Conservation (phyloP, 257 asterid species). For the Rubia yunnanensis region DNA sequence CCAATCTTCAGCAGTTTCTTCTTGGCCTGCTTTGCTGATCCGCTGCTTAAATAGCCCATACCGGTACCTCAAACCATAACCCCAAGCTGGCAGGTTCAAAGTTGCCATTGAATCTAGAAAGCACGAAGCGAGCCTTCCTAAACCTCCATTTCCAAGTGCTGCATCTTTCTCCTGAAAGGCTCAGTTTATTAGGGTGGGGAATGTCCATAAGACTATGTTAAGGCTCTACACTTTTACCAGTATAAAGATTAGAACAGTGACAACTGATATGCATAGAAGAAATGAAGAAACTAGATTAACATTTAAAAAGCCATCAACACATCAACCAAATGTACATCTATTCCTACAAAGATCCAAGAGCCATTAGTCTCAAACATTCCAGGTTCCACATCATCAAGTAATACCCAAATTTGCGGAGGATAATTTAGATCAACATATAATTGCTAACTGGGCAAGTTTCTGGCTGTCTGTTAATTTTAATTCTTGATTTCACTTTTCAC, state of each 20-base stretch:
- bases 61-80: constrained; percentile 95
- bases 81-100: constrained; percentile 96
- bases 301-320: not conserved
- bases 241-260: not conserved
- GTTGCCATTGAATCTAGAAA: constrained; percentile 99
- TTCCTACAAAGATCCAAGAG: not conserved
- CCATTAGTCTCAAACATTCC: not conserved
- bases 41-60: constrained; percentile 92
- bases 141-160: constrained; percentile 99
- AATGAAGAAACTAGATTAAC: not conserved
- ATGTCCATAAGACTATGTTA: constrained; percentile 3
- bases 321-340: not conserved
- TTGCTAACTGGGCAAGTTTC: not conserved
- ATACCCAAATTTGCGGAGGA: not conserved
- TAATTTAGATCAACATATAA: not conserved
- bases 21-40: constrained; percentile 81
- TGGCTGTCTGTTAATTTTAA: not conserved
- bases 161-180: constrained; percentile 89
- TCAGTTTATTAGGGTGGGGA: constrained; percentile 9
- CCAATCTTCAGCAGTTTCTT: constrained; percentile 94
- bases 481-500: not conserved
- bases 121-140: constrained; percentile 99
- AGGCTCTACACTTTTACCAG: not conserved
- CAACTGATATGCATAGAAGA: not conserved
- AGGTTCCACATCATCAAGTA: not conserved